Evolutionary conservation across 257 asterid species (phyloP).

Genomic region (Jacaranda mimosifolia): DNA sequence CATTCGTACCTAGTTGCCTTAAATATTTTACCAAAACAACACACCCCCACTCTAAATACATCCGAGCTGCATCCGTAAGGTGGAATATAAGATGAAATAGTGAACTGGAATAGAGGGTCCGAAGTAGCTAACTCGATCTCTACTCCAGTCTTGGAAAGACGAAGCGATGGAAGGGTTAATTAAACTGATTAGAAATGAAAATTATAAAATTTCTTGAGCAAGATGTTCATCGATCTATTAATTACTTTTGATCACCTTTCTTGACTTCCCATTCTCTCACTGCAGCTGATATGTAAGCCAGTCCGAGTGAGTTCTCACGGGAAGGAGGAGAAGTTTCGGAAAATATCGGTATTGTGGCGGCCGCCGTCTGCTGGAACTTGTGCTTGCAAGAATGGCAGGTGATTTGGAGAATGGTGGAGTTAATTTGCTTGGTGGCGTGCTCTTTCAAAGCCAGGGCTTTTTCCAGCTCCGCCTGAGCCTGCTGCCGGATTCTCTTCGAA

Average conservation of each 20-base stretch:
- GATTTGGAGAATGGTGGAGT: conserved; percentile 56
- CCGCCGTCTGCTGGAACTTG: conserved; percentile 42
- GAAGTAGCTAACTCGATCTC: no score
- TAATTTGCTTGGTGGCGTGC: conserved; percentile 56
- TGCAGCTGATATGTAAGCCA: conserved; percentile 60
- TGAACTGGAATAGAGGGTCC: no score
- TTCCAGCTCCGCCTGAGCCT: conserved; percentile 64
- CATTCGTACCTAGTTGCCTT: not conserved
- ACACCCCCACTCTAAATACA: no score
- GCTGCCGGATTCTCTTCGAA: conserved; percentile 70
- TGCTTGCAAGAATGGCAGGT: conserved; percentile 75
- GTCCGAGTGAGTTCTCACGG: conserved; percentile 42
- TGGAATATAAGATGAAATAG: no score
- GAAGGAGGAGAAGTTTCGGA: conserved; percentile 25
- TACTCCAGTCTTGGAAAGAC: no score
- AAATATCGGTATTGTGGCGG: not conserved
- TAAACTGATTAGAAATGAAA: not conserved
- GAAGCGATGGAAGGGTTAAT: no score
- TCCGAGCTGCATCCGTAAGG: no score
- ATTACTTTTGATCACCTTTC: conserved; percentile 37
- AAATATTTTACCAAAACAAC: not conserved
- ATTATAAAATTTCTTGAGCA: not conserved
- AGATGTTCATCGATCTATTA: not conserved
- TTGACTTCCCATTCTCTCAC: conserved; percentile 55
- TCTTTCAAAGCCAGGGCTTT: conserved; percentile 62